Conservation (phyloP, 768 basidiomycete species). For the Kwoniella europaea region DNA sequence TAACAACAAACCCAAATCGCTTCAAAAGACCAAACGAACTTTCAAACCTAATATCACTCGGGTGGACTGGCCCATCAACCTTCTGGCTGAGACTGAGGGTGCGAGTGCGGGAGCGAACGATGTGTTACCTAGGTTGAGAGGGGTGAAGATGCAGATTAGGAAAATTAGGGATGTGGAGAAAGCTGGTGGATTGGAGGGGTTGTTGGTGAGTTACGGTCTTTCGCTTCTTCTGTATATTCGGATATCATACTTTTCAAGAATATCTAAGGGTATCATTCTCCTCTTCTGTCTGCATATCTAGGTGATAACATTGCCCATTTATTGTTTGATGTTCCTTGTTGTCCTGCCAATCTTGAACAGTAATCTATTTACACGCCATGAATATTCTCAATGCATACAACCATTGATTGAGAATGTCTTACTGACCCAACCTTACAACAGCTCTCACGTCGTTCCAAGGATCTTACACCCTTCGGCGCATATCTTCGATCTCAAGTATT, state of each 20-base stretch:
- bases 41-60: constrained; percentile 51
- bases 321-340: too few relatives aligned
- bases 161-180: constrained; percentile 52
- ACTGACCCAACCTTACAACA: constrained; percentile 13
- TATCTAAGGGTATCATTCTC: too few relatives aligned
- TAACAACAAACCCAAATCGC: constrained; percentile 57
- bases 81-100: constrained; percentile 11
- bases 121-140: constrained; percentile 32
- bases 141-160: constrained; percentile 54
- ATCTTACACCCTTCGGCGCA: constrained; percentile 50
- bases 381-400: too few relatives aligned
- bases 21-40: constrained; percentile 53
- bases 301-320: too few relatives aligned
- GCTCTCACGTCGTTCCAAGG: constrained; percentile 47
- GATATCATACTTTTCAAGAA: background rate
- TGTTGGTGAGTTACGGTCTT: constrained; percentile 44
- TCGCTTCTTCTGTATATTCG: background rate
- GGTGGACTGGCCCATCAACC: constrained; percentile 39
- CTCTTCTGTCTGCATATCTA: too few relatives aligned
- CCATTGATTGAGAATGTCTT: background rate
- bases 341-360: too few relatives aligned
- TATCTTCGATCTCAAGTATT: constrained; percentile 51
- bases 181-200: constrained; percentile 55
- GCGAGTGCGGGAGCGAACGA: background rate
- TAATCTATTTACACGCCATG: too few relatives aligned